Evolutionary conservation across 495 filamentous ascomycete species (phyloP), one percentile per base, ranked within the genome.

Genomic region (Penicillium herquei): DNA sequence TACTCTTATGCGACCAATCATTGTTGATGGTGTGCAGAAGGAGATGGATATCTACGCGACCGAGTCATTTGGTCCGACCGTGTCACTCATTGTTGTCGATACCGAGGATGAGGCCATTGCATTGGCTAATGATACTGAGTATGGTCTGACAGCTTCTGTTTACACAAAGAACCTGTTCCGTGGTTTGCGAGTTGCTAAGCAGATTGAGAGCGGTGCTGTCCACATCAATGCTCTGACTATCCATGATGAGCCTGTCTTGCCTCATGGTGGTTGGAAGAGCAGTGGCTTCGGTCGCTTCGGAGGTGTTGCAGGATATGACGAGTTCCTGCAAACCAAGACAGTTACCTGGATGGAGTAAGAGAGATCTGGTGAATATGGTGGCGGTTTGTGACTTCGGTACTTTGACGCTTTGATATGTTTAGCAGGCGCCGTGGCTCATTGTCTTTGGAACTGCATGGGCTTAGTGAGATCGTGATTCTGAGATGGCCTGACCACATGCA

Each of bases 171-270:
- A 79, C 56, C 57, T 82, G 41, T 73, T 78, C 56, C 72, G 76
- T 2, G 78, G 77, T 3, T 49, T 80, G 35, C 67, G 74, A 35
- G 68, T 82, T 8, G 77, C 79, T 10, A 75, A 67, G 57, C 67
- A 74, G 56, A 78, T 82, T 14, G 76, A 82, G 47, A 61, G 72
- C n/a, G 79, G 73, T n/a, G 87, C 87, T 21, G 88, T 97, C 30
- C 92, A 96, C 67, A 92, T 96, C 65, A 97, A 97, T 68, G 79
- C 75, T 34, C 85, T 91, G 82, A 90, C 85, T 3, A 79, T 96
- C 1, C 91, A 96, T 64, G 92, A 97, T 57, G 92, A 96, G 72
- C 70, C 83, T 11, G 75, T 75, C 16, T 65, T 96, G 52, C 90
- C 92, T 6, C 91, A 96, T 70, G 92, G 92, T 21, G 92, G 92